Conservation (phyloP, 2,329 filamentous ascomycete species). For the Blastomyces emzantsi region DNA sequence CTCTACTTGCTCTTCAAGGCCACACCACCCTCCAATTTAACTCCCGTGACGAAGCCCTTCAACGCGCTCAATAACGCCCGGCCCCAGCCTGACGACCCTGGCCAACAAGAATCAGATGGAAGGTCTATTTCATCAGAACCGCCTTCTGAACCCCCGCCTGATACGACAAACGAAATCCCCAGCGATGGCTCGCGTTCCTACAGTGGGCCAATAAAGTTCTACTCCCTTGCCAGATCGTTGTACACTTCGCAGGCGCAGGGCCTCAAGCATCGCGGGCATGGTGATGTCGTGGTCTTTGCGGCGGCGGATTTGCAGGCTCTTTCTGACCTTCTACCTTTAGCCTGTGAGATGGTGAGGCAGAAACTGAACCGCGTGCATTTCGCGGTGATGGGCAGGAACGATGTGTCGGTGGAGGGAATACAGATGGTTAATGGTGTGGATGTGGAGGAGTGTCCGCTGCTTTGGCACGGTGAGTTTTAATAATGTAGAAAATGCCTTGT, state of each 20-base stretch:
- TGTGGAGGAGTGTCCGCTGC: constrained; percentile 54
- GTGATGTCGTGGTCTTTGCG: constrained; percentile 70
- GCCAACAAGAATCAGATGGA: neutral
- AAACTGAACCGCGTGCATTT: constrained; percentile 71
- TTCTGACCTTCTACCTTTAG: constrained; percentile 64
- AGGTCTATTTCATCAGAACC: constrained; percentile 4
- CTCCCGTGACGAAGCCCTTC: constrained; percentile 2
- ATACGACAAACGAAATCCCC: constrained; percentile 16
- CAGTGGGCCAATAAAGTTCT: constrained; percentile 62
- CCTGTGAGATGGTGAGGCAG: constrained; percentile 72
- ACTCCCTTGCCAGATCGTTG: constrained; percentile 54
- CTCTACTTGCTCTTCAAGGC: constrained; percentile 53
- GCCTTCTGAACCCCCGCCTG: constrained; percentile 14
- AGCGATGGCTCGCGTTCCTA: constrained; percentile 42
- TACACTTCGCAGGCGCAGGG: constrained; percentile 49
- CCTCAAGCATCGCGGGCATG: constrained; percentile 44
- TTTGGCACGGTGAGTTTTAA: constrained; percentile 45
- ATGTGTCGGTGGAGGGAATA: constrained; percentile 60
- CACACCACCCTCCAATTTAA: neutral
- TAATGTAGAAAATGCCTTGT: neutral
- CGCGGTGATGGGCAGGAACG: constrained; percentile 63
- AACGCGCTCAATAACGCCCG: neutral
- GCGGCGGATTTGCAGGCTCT: constrained; percentile 66
- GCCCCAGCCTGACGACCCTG: neutral
- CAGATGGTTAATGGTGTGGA: constrained; percentile 71